phyloP scores from a whole-genome alignment of 2,329 filamentous ascomycete species.

The Aspergillus pseudoterreus region DNA sequence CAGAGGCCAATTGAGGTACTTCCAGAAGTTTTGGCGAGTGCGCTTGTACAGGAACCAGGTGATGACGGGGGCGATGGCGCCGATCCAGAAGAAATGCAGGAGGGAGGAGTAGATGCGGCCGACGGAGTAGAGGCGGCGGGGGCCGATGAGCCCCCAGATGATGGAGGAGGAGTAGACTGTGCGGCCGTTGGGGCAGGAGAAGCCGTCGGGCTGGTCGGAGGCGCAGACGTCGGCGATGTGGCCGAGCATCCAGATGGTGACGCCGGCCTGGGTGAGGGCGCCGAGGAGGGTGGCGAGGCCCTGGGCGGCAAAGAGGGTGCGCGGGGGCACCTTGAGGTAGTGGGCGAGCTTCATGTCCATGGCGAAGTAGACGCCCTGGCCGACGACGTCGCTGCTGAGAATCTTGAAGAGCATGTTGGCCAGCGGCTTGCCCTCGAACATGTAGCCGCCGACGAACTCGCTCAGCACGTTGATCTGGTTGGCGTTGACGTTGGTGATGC shows the following conservation, averaged over 20 bases:
- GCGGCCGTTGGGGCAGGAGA: slow-evolving; percentile 49
- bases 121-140: slow-evolving; percentile 45
- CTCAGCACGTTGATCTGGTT: slow-evolving; percentile 44
- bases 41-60: slow-evolving; percentile 23
- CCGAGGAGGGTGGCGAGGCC: slow-evolving; percentile 47
- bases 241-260: slow-evolving; percentile 37
- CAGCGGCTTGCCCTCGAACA: slow-evolving; percentile 43
- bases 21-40: slow-evolving; percentile 32
- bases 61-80: slow-evolving; percentile 23
- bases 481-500: slow-evolving; percentile 42
- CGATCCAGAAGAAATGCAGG: slow-evolving; percentile 53
- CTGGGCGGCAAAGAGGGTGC: slow-evolving; percentile 48
- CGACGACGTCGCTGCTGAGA: slow-evolving; percentile 53
- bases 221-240: slow-evolving; percentile 43
- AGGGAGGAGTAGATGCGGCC: slow-evolving; percentile 47
- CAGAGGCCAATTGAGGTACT: slow-evolving; percentile 30
- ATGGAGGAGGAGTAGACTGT: slow-evolving; percentile 48
- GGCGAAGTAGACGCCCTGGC: slow-evolving; percentile 44
- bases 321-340: slow-evolving; percentile 46
- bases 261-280: slow-evolving; percentile 41
- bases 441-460: slow-evolving; percentile 45
- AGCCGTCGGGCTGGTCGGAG: slow-evolving; percentile 41
- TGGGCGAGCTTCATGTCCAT: slow-evolving; percentile 54
- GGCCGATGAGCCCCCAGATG: slow-evolving; percentile 53
- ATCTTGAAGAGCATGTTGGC: slow-evolving; percentile 46